Evolutionary conservation across 352 stramenopile species (phyloP), one percentile per base, ranked within the genome.

Genomic region (Globisporangium mamillatum): DNA sequence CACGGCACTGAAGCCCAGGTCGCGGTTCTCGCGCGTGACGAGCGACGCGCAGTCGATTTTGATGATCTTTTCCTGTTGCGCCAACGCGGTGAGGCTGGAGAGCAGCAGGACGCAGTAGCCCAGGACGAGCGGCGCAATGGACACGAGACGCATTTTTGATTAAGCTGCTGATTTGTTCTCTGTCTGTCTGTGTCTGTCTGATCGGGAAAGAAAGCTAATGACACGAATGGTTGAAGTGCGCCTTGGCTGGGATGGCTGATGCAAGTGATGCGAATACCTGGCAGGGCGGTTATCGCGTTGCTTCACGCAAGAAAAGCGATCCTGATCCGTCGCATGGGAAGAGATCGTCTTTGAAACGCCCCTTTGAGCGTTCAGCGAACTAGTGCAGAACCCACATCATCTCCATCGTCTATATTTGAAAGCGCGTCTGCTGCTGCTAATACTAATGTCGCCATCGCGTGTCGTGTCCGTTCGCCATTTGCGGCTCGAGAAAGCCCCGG

Each of bases 401-500:
- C 41, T 8, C 16, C 12, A 48, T n/a, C 18, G 44, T 50, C 29
- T 61, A 41, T 29, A 66, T 60, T 41, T 52, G 24, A 36, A 50
- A 50, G 44, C 6, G 16, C 4, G 4, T n/a, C 16, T n/a, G 41
- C 14, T 48, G 16, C 34, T 16, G 24, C 12, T 7, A 63, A 25
- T 3, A 24, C 75, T 57, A 86, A 72, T 96, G 86, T 24, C 81
- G 75, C 86, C 88, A 96, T 64, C 80, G 75, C 66, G 75, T 76
- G 63, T 82, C 84, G 73, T 96, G 84, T 22, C 85, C 88, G 74
- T 93, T 82, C 27, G 68, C 72, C 83, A 94, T 92, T 18, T 81
- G 88, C 12, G 88, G 88, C 73, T 96, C 88, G 0, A 96, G 74
- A 69, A 96, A 94, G n/a, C 88, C 88, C 48, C 88, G 74, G 71